Evolutionary conservation across 805 yeast genomes (phyloP).

Genomic region (Wickerhamomyces canadensis): DNA sequence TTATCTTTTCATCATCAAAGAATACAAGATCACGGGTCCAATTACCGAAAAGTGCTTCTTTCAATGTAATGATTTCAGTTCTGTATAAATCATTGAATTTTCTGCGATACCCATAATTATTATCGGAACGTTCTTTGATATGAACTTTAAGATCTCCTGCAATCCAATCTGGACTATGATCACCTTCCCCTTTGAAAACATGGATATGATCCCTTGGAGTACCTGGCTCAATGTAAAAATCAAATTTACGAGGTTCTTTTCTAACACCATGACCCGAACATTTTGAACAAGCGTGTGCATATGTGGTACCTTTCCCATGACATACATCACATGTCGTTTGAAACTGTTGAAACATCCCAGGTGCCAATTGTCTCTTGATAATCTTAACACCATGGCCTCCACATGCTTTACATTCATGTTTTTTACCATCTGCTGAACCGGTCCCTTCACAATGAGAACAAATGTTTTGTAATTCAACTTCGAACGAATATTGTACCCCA

Average conservation of each 20-base stretch:
- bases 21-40: conserved; percentile 70
- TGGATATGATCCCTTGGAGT: conserved; percentile 53
- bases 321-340: conserved; percentile 78
- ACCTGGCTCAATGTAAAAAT: conserved; percentile 66
- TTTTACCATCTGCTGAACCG: conserved; percentile 78
- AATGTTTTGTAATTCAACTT: conserved; percentile 61
- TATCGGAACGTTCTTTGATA: conserved; percentile 46
- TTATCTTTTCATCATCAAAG: conserved; percentile 51
- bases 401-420: conserved; percentile 62
- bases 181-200: conserved; percentile 70
- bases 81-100: conserved; percentile 70
- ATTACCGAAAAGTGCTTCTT: conserved; percentile 73
- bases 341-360: conserved; percentile 84
- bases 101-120: conserved; percentile 82
- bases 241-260: conserved; percentile 49
- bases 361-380: conserved; percentile 72
- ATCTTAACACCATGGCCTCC: conserved; percentile 67
- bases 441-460: conserved; percentile 79
- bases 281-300: conserved; percentile 54
- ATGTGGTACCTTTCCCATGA: conserved; percentile 67
- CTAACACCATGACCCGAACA: conserved; percentile 72
- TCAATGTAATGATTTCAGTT: conserved; percentile 66
- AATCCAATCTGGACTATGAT: conserved; percentile 73
- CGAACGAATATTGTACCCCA: conserved; percentile 61
- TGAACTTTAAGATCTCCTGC: conserved; percentile 76